Conservation (phyloP, 768 basidiomycete genomes). For the Auriscalpium orientale region DNA sequence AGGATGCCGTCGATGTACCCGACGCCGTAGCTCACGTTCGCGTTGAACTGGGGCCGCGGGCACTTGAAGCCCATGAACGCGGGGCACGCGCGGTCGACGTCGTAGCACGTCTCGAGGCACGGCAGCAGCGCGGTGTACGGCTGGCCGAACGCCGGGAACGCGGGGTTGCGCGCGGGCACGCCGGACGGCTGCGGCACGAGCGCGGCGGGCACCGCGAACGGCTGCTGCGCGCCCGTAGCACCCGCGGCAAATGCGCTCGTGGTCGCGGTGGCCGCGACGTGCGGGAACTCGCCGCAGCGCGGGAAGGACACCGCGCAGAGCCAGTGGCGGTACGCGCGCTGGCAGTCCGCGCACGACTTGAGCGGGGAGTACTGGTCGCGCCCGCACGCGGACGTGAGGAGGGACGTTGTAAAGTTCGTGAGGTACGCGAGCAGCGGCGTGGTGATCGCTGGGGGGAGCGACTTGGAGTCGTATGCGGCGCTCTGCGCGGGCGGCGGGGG, state of each 20-base stretch:
- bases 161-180: slow-evolving; percentile 35
- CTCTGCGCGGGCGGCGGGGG: slow-evolving; percentile 37
- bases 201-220: slow-evolving; percentile 30
- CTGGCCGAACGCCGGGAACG: slow-evolving; percentile 35
- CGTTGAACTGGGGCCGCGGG: slow-evolving; percentile 54
- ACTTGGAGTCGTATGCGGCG: slow-evolving; percentile 39
- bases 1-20: slow-evolving; percentile 58
- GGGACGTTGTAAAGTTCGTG: slow-evolving; percentile 65
- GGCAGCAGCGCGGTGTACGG: slow-evolving; percentile 62
- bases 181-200: slow-evolving; percentile 36
- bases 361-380: slow-evolving; percentile 75
- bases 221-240: slow-evolving; percentile 7
- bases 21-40: slow-evolving; percentile 63
- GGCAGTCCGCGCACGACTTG: slow-evolving; percentile 70
- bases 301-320: slow-evolving; percentile 68
- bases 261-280: slow-evolving; percentile 26
- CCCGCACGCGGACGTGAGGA: slow-evolving; percentile 72
- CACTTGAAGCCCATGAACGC: slow-evolving; percentile 64
- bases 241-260: slow-evolving; percentile 18
- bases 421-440: slow-evolving; percentile 49
- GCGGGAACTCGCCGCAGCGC: slow-evolving; percentile 55
- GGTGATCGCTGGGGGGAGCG: slow-evolving; percentile 43
- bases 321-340: slow-evolving; percentile 64
- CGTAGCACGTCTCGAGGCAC: slow-evolving; percentile 72
- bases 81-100: slow-evolving; percentile 72